Evolutionary conservation across 495 filamentous ascomycete species (phyloP).

Genomic region (Penicillium longicatenatum): DNA sequence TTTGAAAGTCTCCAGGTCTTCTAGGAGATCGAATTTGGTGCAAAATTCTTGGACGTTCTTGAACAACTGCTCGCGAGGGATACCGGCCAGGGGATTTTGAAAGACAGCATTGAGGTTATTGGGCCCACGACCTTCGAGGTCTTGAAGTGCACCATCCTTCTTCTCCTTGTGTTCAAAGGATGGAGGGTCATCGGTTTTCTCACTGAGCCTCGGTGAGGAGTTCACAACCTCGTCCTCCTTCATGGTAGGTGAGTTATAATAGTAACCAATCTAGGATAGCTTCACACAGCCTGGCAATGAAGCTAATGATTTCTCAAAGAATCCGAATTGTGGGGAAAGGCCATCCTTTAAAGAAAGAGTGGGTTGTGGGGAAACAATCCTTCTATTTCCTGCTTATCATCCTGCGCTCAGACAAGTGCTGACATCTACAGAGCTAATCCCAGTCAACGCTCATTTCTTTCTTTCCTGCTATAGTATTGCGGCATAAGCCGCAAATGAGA

Average conservation of each 20-base stretch:
- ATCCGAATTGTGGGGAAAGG: neutral
- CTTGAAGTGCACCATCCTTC: slow-evolving; percentile 5
- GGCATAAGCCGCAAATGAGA: slow-evolving; percentile 9
- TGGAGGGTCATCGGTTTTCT: slow-evolving; percentile 11
- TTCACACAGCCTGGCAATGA: neutral
- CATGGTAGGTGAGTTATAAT: slow-evolving; percentile 6
- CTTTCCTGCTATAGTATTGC: neutral
- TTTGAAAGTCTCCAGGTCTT: slow-evolving; percentile 44
- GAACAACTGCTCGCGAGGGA: slow-evolving; percentile 50
- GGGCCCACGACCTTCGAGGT: slow-evolving; percentile 23
- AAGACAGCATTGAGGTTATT: slow-evolving; percentile 37
- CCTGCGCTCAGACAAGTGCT: neutral
- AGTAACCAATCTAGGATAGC: neutral
- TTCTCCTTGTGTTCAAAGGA: slow-evolving; percentile 18
- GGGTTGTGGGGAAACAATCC: slow-evolving; percentile 2
- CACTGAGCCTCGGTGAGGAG: slow-evolving; percentile 2
- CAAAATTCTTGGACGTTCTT: slow-evolving; percentile 55
- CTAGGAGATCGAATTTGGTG: slow-evolving; percentile 41
- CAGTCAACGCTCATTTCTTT: neutral
- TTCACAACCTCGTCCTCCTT: slow-evolving; percentile 10
- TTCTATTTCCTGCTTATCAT: slow-evolving; percentile 4
- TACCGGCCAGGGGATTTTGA: slow-evolving; percentile 53
- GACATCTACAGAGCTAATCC: slow-evolving; percentile 6
- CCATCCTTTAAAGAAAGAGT: slow-evolving; percentile 1
- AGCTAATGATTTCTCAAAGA: neutral